Base-by-base conservation (phyloP, 257 asterid species). In the Salvia rosmarinus region DNA sequence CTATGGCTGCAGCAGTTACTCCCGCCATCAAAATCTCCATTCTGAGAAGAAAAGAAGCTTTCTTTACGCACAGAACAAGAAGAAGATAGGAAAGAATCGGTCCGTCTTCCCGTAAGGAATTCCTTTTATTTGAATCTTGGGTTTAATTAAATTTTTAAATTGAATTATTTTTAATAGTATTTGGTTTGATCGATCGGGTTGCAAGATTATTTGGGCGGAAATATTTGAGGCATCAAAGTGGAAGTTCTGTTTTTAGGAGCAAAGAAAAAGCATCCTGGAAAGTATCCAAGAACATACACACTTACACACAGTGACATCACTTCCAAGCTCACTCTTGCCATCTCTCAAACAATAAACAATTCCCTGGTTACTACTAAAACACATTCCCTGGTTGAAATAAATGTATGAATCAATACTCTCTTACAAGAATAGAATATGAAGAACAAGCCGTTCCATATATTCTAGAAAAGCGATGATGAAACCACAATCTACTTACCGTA, bases 201-300 rank as follows among this genome's bases (percentile, higher is more conserved):
- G 92, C 96, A 0, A 88, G 98, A 69, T 61, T 92, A 77, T 92
- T 92, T 61, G 98, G 98, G 68, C 96, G 1, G 92, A 96, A 0
- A 88, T 73, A 63, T 90, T 90, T 81, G 95, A 86, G 75, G 89
- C 91, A 11, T 85, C 96, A n/a, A 88, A 86, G 79, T 88, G 47
- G 86, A 88, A 67, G 95, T 90, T 21, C 60, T 90, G 77, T 88
- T 88, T 64, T 75, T 90, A 16, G 96, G 96, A 56, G 93, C 85
- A 25, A 91, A 90, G 42, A 75, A 82, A 72, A 88, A 88, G 71
- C 95, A 90, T 58, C 92, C 96, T 0, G 91, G 89, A 37, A 82
- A 85, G 17, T 77, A 83, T 43, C 96, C 95, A 52, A 88, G 96
- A 81, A 83, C 96, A 0, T 90, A 90, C 70, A 90, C 96, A 46